Base-by-base conservation (phyloP, 2,329 filamentous ascomycete species). In the Phaeosphaeriaceae sp. region DNA sequence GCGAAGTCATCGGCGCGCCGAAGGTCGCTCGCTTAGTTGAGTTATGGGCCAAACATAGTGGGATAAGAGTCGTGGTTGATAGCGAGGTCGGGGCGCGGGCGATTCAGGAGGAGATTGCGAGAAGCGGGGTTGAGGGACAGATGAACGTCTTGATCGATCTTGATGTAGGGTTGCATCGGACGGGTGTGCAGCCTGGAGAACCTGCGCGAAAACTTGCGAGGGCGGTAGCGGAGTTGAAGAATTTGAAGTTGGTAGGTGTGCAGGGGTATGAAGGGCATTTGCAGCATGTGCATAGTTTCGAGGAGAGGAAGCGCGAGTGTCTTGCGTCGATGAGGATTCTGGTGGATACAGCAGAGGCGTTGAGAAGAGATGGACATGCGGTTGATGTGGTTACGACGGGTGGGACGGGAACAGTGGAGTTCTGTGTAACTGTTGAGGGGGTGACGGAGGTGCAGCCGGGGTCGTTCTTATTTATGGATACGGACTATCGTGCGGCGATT, bases 381-480 rank as follows among this genome's bases (percentile, higher is more conserved):
- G 83, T 85, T 24, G 66, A 79, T 3, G 82, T 85, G 0, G 83
- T 85, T 2, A 85, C 83, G 0, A 83, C 81, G 0, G 83, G 83
- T 1, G 83, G 83, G 0, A 85, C 83, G 0, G 83, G 83, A 7
- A 85, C 83, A 1, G 82, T 79, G 1, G 83, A 85, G 58, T 85
- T 86, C 62, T 85, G 83, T 54, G 83, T 79, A 1, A 78, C 72
- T 0, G 82, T 84, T 0, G 78, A 80, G 0, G 83, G 83, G 0
- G 77, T 86, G 0, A 86, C 83, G 1, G 84, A 86, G 62, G 73
- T 86, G 1, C 84, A 86, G 63, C 84, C 84, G 0, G 84, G 84
- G 0, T 84, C 81, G 0, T 86, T 86, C 57, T 79, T 86, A 54
- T 85, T 86, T 66, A 86, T 86, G 84, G 84, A 86, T 56, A 84